phyloP scores from a whole-genome alignment of 2,329 filamentous ascomycete genomes.

The Coniochaeta sp. region DNA sequence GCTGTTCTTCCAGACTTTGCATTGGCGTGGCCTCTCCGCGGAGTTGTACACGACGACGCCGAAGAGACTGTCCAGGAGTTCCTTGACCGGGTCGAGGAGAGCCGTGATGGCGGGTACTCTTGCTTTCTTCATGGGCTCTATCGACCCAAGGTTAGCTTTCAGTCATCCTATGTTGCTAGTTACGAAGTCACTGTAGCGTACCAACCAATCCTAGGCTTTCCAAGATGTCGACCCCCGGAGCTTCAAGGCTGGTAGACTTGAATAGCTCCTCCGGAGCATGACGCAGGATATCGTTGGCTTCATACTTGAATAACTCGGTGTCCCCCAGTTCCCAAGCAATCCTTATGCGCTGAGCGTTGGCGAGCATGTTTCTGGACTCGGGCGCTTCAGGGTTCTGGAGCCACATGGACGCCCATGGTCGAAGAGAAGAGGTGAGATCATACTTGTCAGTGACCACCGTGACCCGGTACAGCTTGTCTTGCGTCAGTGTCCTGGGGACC shows the following conservation, averaged over 20 bases:
- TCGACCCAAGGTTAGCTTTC: neutral
- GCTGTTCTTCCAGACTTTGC: neutral
- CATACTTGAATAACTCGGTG: constrained; percentile 13
- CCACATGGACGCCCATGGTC: constrained; percentile 14
- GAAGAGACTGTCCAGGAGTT: constrained; percentile 1
- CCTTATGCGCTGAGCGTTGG: constrained; percentile 18
- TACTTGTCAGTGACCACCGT: constrained; percentile 23
- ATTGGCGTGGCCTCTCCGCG: neutral
- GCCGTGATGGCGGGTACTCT: neutral
- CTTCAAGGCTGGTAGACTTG: too few relatives aligned
- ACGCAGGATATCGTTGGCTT: too few relatives aligned
- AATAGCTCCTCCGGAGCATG: too few relatives aligned
- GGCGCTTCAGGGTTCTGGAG: constrained; percentile 12
- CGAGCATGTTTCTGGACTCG: constrained; percentile 12
- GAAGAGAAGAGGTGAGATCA: constrained; percentile 16
- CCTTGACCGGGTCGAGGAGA: neutral
- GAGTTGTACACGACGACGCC: too few relatives aligned
- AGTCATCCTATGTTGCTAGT: too few relatives aligned
- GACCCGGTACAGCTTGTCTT: constrained; percentile 19
- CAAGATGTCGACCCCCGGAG: neutral
- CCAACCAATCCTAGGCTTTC: neutral
- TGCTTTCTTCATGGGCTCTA: neutral
- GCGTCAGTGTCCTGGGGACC: constrained; percentile 14
- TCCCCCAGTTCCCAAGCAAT: constrained; percentile 24
- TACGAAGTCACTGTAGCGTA: too few relatives aligned